Conservation (phyloP, 208 protist species). For the Wallacemonas sp. region DNA sequence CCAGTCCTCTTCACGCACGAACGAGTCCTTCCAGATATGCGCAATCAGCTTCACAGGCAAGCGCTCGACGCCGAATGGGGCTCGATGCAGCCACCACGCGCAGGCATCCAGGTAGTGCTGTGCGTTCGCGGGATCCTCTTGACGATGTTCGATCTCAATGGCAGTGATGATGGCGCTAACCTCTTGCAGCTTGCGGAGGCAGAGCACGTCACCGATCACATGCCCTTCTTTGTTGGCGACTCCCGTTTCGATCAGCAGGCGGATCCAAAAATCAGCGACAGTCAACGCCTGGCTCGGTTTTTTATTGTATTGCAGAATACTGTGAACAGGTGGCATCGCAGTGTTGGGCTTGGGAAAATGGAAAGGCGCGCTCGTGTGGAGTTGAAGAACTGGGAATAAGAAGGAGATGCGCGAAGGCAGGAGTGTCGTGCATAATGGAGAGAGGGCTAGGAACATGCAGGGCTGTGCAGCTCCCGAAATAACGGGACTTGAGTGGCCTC, state of each 20-base stretch:
- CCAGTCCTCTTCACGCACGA: not conserved
- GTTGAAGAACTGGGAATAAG: too few species aligned
- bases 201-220: not conserved
- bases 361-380: too few species aligned
- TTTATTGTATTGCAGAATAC: too few species aligned
- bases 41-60: not conserved
- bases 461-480: too few species aligned
- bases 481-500: too few species aligned
- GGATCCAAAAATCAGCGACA: too few species aligned
- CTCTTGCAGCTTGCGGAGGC: not conserved
- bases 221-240: not conserved
- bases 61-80: not conserved
- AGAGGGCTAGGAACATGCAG: too few species aligned
- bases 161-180: not conserved
- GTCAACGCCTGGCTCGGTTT: too few species aligned
- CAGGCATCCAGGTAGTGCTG: not conserved
- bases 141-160: not conserved
- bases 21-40: not conserved
- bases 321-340: too few species aligned
- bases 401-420: too few species aligned
- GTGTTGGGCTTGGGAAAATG: too few species aligned
- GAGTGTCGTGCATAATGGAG: too few species aligned
- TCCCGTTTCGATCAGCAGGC: not conserved
- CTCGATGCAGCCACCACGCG: conserved; percentile 1
- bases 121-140: not conserved